Percentiles rank a stretch among this genome's conserved stretches.
Conservation (phyloP, 257 asterid species). For the Buddleja alternifolia region DNA sequence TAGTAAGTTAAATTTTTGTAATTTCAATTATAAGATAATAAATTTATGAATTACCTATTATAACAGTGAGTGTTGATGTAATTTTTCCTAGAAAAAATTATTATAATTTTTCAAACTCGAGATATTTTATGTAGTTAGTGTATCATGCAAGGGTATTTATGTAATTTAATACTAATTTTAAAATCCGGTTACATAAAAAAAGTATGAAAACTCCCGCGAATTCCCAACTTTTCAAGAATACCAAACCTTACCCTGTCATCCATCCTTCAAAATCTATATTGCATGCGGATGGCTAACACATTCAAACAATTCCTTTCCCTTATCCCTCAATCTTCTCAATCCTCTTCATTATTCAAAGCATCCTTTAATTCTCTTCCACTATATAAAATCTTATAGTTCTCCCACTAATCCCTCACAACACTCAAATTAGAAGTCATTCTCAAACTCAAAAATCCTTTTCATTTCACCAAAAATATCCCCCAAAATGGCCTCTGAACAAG, state of each 20-base stretch:
- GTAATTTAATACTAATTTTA: no score
- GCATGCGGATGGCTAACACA: conserved; percentile 16
- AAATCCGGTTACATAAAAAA: no score
- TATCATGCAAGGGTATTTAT: no score
- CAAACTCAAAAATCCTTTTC: no score
- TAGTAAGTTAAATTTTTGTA: no score
- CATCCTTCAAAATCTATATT: conserved; percentile 27
- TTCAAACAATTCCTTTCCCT: conserved; percentile 63
- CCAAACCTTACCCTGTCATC: conserved; percentile 44
- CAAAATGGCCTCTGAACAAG: conserved; percentile 57
- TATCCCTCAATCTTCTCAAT: conserved; percentile 46
- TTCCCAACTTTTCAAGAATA: conserved; percentile 62
- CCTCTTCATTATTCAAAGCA: conserved; percentile 51
- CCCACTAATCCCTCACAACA: conserved; percentile 23
- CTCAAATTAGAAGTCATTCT: no score
- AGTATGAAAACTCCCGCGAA: conserved; percentile 64
- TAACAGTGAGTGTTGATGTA: no score
- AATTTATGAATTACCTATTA: no score
- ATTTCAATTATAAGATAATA: no score
- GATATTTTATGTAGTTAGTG: no score
- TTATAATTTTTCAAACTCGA: no score
- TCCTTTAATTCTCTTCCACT: conserved; percentile 30
- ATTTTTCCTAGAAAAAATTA: no score
- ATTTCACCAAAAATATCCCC: neutral
- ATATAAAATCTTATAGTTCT: conserved; percentile 33